Base-by-base conservation (phyloP, 2,329 filamentous ascomycete genomes). In the Nemania diffusa region DNA sequence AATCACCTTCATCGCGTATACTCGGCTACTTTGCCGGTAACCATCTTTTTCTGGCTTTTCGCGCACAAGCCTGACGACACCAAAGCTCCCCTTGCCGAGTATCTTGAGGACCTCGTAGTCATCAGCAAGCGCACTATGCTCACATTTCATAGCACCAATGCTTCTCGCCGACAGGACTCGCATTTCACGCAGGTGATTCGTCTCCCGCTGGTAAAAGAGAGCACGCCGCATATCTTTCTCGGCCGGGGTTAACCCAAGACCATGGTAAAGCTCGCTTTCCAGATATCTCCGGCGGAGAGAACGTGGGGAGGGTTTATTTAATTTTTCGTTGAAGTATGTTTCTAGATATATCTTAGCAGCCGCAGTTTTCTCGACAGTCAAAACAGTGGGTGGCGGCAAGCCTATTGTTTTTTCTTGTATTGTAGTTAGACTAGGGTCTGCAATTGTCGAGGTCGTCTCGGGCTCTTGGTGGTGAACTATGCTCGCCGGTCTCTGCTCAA, bases 1-100 rank as follows among this genome's bases (percentile, higher is more conserved):
- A 72, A 98, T 98, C 34, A 97, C 92, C 78, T 98, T 98, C 95
- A 98, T 97, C 15, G 96, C 96, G 78, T 91, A 98, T 0, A 97
- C 89, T 64, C 91, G 86, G 57, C 52, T 34, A 27, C 32, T 6
- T n/a, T 42, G 63, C 46, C 50, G 63, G 27, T 32, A 42, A 8
- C 57, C 53, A 46, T 60, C 58, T 2, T 46, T 32, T 9, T 20
- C 74, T 20, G 72, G 59, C 70, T 83, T 91, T 77, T 94, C 91
- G 63, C 89, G 90, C 1, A 98, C 94, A 40, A 99, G 84, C 52
- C 91, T 88, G 17, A 99, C 96, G 26, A 97, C 90, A 0, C 96
- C 95, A 79, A 98, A 99, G 76, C 94, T 97, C 8, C 96, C 95
- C 77, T 96, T 97, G 0, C 96, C 94, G 5, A 98, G 84, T 20